Base-by-base conservation (phyloP, 441 rosid species). In the Euphorbia celastroides region DNA sequence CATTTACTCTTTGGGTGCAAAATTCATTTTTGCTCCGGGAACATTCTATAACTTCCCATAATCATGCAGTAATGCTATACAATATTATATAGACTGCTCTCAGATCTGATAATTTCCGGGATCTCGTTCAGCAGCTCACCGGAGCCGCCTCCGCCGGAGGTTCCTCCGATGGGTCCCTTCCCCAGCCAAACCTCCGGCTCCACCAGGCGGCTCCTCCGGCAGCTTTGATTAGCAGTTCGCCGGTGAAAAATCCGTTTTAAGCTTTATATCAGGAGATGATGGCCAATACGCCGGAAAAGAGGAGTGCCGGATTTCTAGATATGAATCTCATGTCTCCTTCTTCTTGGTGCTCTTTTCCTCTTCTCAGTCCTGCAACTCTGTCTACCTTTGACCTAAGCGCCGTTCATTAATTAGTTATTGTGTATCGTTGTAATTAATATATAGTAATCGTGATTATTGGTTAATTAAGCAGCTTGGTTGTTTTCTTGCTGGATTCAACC, bases 121-220 rank as follows among this genome's bases (percentile, higher is more conserved):
- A 83, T 31, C 81, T 88, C 75, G 98, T 92, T 67, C 96, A 89
- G 75, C 67, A 77, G 78, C 89, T 92, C 27, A 92, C 98, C 0
- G 96, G 89, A 27, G 76, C 84, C 22, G 74, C 85, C 6, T 92
- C 87, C 31, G 76, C 83, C 22, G 74, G 84, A 5, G 74, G 62
- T 7, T 73, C 62, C 9, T 9, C 5, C 13, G 8, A 4, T 0
- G 54, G 23, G 7, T 32, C 17, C 13, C 34, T 2, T n/a, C 68
- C 58, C 13, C 13, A 41, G 2, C 54, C 13, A 52, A n/a, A n/a
- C n/a, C 74, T 13, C 36, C 73, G 77, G 69, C 74, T 76, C 16
- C 80, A 55, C 25, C 65, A 62, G 14, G 71, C 72, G 58, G 81
- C 83, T 0, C 85, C 88, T 10, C 80, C 82, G 8, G 19, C 75